Base-by-base conservation (phyloP, 495 filamentous ascomycete genomes). In the Trichoderma virens region DNA sequence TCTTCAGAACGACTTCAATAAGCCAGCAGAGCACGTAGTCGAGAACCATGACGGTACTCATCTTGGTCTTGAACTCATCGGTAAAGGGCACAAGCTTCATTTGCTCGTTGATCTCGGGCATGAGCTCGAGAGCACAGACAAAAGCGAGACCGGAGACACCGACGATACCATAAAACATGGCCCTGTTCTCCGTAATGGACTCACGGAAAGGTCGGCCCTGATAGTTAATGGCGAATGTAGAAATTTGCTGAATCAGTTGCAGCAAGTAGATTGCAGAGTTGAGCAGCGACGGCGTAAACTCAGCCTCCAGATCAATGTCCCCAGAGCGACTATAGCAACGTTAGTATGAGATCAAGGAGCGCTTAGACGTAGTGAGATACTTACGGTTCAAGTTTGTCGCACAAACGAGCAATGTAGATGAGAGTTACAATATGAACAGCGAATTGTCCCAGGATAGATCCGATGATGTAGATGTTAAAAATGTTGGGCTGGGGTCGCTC, bases 211-310 rank as follows among this genome's bases (percentile, higher is more conserved):
- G 94, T 27, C 94, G 89, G 63, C 94, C 94, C 75, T 99, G 94
- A 79, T 99, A 99, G 81, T 99, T 99, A 83, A 98, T 94, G 41
- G 94, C 93, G 71, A 99, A 99, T 9, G 94, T 99, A 13, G 94
- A 98, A 71, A 99, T 97, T 72, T 99, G 95, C 75, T 99, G 94
- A 77, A 99, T 98, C 54, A 99, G 85, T 70, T 98, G 95, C 3
- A 99, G 86, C 51, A 99, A 90, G 77, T 99, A 99, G 69, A 99
- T 90, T 62, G 95, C 94, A 65, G 87, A 91, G 81, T 99, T 99
- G 71, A 99, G 86, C 13, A 99, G 85, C 5, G 92, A 97, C 6
- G 95, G 95, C 64, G 87, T 77, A 70, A 99, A 99, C 70, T 99
- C 93, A 70, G 91, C 89, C 76, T 99, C 94, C 18, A 98, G 87